Evolutionary conservation across 2,329 filamentous ascomycete genomes (phyloP), one percentile per base, ranked within the genome.

Genomic region (Pleoardoris graminearum): DNA sequence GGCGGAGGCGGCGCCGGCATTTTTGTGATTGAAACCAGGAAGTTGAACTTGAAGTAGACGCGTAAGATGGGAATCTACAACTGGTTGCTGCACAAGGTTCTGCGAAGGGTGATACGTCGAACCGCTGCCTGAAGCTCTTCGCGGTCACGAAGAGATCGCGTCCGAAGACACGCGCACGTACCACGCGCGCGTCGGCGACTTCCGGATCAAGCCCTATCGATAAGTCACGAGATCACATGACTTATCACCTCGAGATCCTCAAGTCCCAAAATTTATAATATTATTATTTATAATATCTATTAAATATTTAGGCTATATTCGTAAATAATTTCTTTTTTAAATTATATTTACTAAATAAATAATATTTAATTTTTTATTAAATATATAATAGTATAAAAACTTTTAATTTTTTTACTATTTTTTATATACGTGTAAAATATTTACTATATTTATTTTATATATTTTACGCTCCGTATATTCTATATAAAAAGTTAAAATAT

Each of bases 71-170:
- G 8, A 12, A 16, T 1, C 17, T 7, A n/a, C 33, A 7, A 22
- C 3, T 5, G 3, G 23, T 22, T 21, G 35, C 21, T 39, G 17
- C 2, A 23, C 1, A 19, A n/a, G n/a, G 19, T 17, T 8, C n/a
- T 8, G 4, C 11, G 12, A 11, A 21, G 11, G 30, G 32, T 55
- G 47, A 54, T 57, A 57, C 50, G 38, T 32, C 11, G n/a, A 29
- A 45, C 25, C 47, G 59, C 45, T 61, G 59, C 56, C 59, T 59
- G 53, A 45, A 41, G 39, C n/a, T n/a, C n/a, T n/a, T n/a, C n/a
- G n/a, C n/a, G 10, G n/a, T 27, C 12, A 29, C 37, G 41, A 57
- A 50, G 25, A 21, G 21, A 12, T 32, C 41, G 37, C 46, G 27
- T 43, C 36, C 1, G 21, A 22, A 27, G 56, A 59, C 55, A 59